Conservation (phyloP, 495 filamentous ascomycete species). For the Penicillium cinerascens region DNA sequence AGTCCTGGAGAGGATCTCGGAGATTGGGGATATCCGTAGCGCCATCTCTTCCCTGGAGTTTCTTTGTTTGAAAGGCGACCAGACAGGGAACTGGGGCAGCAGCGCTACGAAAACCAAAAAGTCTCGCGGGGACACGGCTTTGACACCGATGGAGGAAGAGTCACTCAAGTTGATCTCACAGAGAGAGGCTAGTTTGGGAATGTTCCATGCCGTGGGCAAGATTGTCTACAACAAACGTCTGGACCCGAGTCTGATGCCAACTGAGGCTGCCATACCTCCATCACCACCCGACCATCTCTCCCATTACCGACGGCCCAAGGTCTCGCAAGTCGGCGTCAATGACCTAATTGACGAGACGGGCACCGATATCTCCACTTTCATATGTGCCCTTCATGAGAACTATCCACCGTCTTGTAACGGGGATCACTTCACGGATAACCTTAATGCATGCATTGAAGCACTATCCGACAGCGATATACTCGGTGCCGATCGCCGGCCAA, state of each 20-base stretch:
- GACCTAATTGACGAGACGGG: constrained; percentile 82
- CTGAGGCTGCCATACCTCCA: constrained; percentile 26
- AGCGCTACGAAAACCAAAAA: constrained; percentile 60
- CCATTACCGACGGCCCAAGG: constrained; percentile 57
- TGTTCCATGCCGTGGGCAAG: constrained; percentile 96
- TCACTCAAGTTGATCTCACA: constrained; percentile 73
- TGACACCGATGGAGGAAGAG: constrained; percentile 68
- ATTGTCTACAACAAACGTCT: constrained; percentile 91
- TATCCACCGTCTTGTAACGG: constrained; percentile 79
- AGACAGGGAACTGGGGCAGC: constrained; percentile 62
- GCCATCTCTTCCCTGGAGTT: constrained; percentile 89
- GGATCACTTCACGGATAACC: constrained; percentile 51
- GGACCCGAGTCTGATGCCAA: constrained; percentile 22
- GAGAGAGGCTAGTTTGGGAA: constrained; percentile 78
- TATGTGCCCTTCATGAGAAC: constrained; percentile 93
- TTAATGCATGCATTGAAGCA: constrained; percentile 77
- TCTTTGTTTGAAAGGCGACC: constrained; percentile 72
- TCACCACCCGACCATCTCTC: constrained; percentile 62
- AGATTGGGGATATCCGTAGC: constrained; percentile 87
- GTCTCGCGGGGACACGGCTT: constrained; percentile 46
- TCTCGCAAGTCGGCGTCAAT: constrained; percentile 68
- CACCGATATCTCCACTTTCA: constrained; percentile 82
- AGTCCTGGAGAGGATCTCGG: constrained; percentile 70
- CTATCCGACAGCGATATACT: constrained; percentile 87
- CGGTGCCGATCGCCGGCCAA: constrained; percentile 37